These are phyloP conservation scores for Cordyceps fumosorosea DNA, from an alignment of 2,329 filamentous ascomycete genomes.

Conservation along the genomic window DNA sequence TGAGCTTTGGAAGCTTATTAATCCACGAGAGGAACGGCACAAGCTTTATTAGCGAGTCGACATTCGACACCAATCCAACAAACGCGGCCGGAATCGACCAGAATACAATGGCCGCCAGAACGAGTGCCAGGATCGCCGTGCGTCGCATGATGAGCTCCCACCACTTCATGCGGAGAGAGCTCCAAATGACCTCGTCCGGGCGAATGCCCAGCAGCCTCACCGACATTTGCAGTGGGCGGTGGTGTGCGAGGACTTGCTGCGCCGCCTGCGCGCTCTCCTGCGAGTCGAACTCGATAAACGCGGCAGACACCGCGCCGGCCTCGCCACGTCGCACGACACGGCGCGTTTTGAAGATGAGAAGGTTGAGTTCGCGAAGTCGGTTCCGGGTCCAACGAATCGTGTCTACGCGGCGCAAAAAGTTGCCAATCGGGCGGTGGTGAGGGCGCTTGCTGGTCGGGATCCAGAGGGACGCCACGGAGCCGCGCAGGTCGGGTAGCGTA, in stretches of 20 bases:
- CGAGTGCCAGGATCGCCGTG: constrained; percentile 62
- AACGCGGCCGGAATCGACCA: constrained; percentile 72
- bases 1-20: constrained; percentile 26
- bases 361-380: constrained; percentile 32
- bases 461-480: constrained; percentile 64
- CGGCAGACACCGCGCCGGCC: constrained; percentile 61
- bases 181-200: constrained; percentile 83
- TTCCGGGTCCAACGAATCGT: constrained; percentile 84
- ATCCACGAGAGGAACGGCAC: constrained; percentile 36
- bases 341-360: constrained; percentile 55
- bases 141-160: constrained; percentile 74
- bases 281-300: constrained; percentile 84
- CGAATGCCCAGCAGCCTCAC: constrained; percentile 78
- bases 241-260: constrained; percentile 80
- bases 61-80: constrained; percentile 81
- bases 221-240: constrained; percentile 79
- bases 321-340: constrained; percentile 67
- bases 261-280: constrained; percentile 82
- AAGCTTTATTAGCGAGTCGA: constrained; percentile 59
- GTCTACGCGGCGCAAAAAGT: constrained; percentile 84
- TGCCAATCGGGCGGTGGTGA: constrained; percentile 59
- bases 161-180: constrained; percentile 75
- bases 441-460: constrained; percentile 67
- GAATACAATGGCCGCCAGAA: constrained; percentile 76
- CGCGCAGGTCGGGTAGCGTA: constrained; percentile 33